A percentile compares a stretch with the other conserved stretches of the same genome.
Conservation (phyloP, 441 rosid genomes). For the Breynia disticha region DNA sequence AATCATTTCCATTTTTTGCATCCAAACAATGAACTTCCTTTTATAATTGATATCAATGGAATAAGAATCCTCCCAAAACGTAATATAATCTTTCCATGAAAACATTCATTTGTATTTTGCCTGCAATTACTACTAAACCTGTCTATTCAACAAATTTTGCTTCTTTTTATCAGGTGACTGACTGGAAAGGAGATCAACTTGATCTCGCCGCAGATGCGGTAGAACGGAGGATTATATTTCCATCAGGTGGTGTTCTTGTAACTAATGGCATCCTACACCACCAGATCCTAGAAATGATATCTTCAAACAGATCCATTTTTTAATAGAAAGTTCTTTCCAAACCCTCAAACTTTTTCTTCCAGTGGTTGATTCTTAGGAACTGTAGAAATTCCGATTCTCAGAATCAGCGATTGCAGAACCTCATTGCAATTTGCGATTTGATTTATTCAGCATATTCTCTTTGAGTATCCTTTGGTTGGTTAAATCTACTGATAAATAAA, state of each 20-base stretch:
- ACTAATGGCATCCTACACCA: constrained; percentile 46
- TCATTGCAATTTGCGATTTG: no score
- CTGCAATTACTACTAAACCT: not conserved
- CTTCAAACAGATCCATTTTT: constrained; percentile 30
- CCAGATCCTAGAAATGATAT: constrained; percentile 39
- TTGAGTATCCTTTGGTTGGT: no score
- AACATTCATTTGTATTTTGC: not conserved
- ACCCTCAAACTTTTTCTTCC: no score
- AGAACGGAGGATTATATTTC: constrained; percentile 49
- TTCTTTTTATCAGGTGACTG: constrained; percentile 46
- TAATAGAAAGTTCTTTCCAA: constrained; percentile 6
- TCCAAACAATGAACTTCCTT: not conserved
- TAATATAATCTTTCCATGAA: no score
- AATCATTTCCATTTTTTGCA: not conserved
- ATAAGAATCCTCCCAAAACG: no score
- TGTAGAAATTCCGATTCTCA: no score
- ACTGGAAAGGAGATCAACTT: constrained; percentile 60
- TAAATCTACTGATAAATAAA: no score
- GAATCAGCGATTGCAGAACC: no score
- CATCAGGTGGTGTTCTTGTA: constrained; percentile 56
- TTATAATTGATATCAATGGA: not conserved
- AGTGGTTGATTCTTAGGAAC: no score
- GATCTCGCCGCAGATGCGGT: constrained; percentile 49
- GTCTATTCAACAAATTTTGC: not conserved
- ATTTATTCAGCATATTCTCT: no score